Evolutionary conservation across 176 grass and related monocot species (phyloP).

Genomic region (Alopecurus myosuroides): DNA sequence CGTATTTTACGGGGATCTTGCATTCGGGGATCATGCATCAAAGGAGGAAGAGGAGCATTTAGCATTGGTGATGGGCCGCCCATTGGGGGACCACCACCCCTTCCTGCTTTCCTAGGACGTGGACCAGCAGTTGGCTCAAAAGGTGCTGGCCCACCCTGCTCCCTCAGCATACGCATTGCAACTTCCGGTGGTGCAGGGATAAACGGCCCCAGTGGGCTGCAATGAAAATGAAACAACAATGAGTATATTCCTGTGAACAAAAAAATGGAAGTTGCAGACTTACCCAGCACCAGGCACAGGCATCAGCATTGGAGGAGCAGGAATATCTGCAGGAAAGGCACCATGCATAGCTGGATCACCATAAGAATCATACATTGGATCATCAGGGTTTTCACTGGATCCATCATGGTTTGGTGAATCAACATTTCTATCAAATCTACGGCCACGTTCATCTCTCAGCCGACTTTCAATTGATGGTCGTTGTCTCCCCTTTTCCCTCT

Average conservation of each 20-base stretch:
- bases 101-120: conserved; percentile 55
- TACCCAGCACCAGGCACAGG: conserved; percentile 98
- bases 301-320: conserved; percentile 82
- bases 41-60: conserved; percentile 35
- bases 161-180: conserved; percentile 93
- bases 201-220: conserved; percentile 90
- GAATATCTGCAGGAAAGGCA: conserved; percentile 66
- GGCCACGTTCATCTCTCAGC: conserved; percentile 77
- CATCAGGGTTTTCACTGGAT: conserved; percentile 52
- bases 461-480: conserved; percentile 59
- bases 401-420: conserved; percentile 59
- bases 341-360: conserved; percentile 57
- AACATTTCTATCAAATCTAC: conserved; percentile 45
- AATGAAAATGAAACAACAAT: conserved; percentile 2
- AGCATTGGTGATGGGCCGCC: conserved; percentile 49
- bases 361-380: conserved; percentile 70
- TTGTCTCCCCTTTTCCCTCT: conserved; percentile 69
- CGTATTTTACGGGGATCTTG: conserved; percentile 93
- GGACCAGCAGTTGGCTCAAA: conserved; percentile 43
- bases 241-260: conserved; percentile 6
- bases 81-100: conserved; percentile 40
- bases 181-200: conserved; percentile 95
- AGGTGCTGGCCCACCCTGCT: conserved; percentile 70
- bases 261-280: conserved; percentile 12
- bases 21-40: conserved; percentile 72